Base-by-base conservation (phyloP, 176 grass and related monocot species). In the Zizania latifolia region DNA sequence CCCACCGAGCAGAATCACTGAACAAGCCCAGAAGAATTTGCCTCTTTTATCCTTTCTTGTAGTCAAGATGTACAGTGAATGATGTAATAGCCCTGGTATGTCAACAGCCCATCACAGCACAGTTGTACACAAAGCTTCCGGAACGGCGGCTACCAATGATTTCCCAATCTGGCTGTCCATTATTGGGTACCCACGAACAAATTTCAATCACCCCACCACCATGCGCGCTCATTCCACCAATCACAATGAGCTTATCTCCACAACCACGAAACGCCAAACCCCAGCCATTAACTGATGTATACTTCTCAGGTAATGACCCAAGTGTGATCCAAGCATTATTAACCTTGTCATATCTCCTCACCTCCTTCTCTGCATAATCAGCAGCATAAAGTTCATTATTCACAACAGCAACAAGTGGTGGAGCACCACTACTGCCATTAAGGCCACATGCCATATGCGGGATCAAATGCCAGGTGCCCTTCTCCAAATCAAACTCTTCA, bases 101-200 rank as follows among this genome's bases (percentile, higher is more conserved):
- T 89, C 82, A 89, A 76, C 87, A 89, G 74, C 66, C 74, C 87
- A 89, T 89, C 82, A 85, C 82, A 26, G 82, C 72, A 81, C 82
- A 89, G 60, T 89, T 89, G 61, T 89, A 84, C n/a, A 89, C 82
- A 66, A 89, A 89, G 65, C 66, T 89, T 69, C 65, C 57, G 0
- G 50, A 78, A 73, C 37, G 26, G 10, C 82, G 65, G 32, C 59
- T 85, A 24, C 72, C 87, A 85, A 89, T 61, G 33, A 85, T 67
- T 33, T 62, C 29, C 87, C 87, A 89, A 3, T 68, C 72, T 26
- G 87, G 87, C 6, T 8, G 78, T 56, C n/a, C 78, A 70, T 61
- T 56, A 68, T 31, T 66, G 12, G 82, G 87, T 27, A 68, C 61
- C 87, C 82, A 89, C 3, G 87, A 89, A 82, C 74, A 77, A 57